Base-by-base conservation (phyloP, 495 filamentous ascomycete genomes). In the Penicillium roqueforti region DNA sequence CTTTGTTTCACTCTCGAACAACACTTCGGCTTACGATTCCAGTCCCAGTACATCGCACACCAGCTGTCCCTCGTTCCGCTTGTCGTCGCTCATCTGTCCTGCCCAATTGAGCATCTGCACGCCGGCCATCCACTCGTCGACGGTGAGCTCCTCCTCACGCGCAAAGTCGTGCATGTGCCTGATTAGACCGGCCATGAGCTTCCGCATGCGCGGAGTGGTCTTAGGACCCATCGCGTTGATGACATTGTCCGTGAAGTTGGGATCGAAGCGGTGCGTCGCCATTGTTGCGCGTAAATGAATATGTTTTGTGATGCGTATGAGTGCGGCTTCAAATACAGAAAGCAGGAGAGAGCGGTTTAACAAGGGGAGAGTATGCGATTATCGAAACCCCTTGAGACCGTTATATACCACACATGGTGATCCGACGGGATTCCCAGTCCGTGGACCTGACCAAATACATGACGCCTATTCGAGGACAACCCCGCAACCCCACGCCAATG, bases 1-100 rank as follows among this genome's bases (percentile, higher is more conserved):
- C 6, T 4, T 25, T n/a, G n/a, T n/a, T 13, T n/a, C n/a, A 36
- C 14, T 36, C n/a, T 5, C 16, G 22, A 31, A 34, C 16, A 31
- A 63, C 19, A 53, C 57, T 9, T 42, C 11, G 19, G 40, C 73
- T 57, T 67, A 78, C 71, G 84, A 81, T 68, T 90, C 87, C 13
- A 91, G 70, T 25, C 87, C 87, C 20, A 90, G 73, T 50, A 91
- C 76, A 61, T 91, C 87, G 63, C 79, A 84, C 14, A 91, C 68
- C 13, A 89, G 74, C 57, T 86, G 84, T 25, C 83, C 83, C 72
- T 91, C 87, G 56, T 91, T 88, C 37, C 87, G 84, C 52, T 77
- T 80, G 48, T 85, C 80, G 56, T 81, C 73, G 53, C 84, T 88
- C 81, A 87, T 87, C 57, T 76, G 77, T 26, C 87, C 87, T n/a